Evolutionary conservation across 495 filamentous ascomycete genomes (phyloP).

Genomic region (Aspergillus homomorphus): DNA sequence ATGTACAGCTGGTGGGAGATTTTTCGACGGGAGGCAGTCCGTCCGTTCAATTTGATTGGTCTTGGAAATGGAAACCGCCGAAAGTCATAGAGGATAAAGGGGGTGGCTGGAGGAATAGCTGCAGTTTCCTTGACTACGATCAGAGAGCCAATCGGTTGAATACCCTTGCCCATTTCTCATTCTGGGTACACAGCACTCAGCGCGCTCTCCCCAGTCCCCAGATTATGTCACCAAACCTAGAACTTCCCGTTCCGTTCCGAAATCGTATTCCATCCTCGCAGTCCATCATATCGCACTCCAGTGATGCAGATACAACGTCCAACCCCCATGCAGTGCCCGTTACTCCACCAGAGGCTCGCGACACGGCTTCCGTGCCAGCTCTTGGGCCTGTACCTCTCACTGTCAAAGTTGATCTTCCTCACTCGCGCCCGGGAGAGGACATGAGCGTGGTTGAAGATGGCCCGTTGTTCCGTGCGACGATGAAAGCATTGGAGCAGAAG

Average conservation of each 20-base stretch:
- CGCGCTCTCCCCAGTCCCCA: slow-evolving; percentile 35
- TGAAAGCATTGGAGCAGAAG: slow-evolving; percentile 95
- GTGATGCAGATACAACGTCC: slow-evolving; percentile 52
- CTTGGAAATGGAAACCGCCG: slow-evolving; percentile 94
- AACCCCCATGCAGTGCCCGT: slow-evolving; percentile 57
- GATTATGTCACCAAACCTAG: slow-evolving; percentile 64
- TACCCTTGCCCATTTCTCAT: slow-evolving; percentile 86
- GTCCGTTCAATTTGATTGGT: slow-evolving; percentile 90
- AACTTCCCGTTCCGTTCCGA: slow-evolving; percentile 69
- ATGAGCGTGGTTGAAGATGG: slow-evolving; percentile 87
- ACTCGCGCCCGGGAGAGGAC: slow-evolving; percentile 82
- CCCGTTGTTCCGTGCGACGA: slow-evolving; percentile 91
- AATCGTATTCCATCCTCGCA: slow-evolving; percentile 78
- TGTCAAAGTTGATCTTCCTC: slow-evolving; percentile 83
- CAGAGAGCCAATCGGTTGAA: slow-evolving; percentile 84
- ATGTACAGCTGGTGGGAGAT: slow-evolving; percentile 89
- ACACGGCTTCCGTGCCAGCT: slow-evolving; percentile 45
- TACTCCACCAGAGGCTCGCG: slow-evolving; percentile 56
- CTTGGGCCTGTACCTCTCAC: slow-evolving; percentile 47
- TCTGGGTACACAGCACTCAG: slow-evolving; percentile 79
- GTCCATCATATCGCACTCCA: slow-evolving; percentile 73
- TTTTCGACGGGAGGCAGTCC: slow-evolving; percentile 75
- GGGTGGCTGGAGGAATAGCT: slow-evolving; percentile 91
- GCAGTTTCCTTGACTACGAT: slow-evolving; percentile 96
- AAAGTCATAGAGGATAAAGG: slow-evolving; percentile 78